Evolutionary conservation across 495 filamentous ascomycete genomes (phyloP).

Genomic region (Lichenothelia convexa): DNA sequence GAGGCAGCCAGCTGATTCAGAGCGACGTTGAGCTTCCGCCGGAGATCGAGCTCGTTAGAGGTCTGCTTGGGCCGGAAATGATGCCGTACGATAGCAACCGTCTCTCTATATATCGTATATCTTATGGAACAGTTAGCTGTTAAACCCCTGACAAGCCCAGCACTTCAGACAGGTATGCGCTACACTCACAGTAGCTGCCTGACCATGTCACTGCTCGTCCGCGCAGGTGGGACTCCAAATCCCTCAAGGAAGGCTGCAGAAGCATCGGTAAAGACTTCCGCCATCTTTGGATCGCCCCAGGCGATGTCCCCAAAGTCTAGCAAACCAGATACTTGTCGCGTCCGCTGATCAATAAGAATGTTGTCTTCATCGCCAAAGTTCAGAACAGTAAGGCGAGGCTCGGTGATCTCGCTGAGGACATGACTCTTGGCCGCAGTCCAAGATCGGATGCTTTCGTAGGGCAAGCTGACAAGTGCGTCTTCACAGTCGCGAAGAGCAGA

Average conservation of each 20-base stretch:
- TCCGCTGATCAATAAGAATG: conserved; percentile 36
- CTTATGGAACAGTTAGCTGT: conserved; percentile 7
- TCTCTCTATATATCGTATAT: conserved; percentile 19
- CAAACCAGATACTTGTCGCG: conserved; percentile 21
- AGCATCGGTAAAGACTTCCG: conserved; percentile 28
- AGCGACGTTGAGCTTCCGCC: conserved; percentile 17
- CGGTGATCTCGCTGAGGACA: conserved; percentile 35
- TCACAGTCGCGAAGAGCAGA: conserved; percentile 47
- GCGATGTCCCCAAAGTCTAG: conserved; percentile 33
- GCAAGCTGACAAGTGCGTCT: conserved; percentile 47
- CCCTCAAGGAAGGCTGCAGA: conserved; percentile 29
- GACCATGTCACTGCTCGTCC: conserved; percentile 10
- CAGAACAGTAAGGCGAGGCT: conserved; percentile 38
- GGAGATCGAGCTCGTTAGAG: conserved; percentile 17
- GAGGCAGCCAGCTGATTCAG: conserved; percentile 16
- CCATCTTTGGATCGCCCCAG: conserved; percentile 42
- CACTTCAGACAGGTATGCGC: conserved; percentile 60
- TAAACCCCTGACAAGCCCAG: neutral
- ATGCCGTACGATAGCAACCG: conserved; percentile 16
- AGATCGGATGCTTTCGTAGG: conserved; percentile 43
- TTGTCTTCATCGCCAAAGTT: conserved; percentile 36
- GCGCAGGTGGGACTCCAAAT: conserved; percentile 18
- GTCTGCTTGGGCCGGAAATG: conserved; percentile 16
- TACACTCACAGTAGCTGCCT: conserved; percentile 35
- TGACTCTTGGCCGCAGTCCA: conserved; percentile 26